Conservation (phyloP, 164 flowering plant species). For the Vitis amurensis region DNA sequence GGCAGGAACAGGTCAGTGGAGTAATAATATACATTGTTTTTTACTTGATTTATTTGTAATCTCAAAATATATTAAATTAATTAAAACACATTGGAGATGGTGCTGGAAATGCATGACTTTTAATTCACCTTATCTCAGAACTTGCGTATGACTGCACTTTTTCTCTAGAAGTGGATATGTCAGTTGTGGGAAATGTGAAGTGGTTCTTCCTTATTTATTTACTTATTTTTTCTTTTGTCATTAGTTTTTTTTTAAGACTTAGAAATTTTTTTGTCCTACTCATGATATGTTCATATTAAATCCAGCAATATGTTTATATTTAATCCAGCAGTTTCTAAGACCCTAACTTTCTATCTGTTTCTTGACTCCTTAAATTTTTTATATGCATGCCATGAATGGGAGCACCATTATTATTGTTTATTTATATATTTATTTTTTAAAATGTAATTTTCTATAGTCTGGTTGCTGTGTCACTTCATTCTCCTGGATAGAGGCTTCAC, state of each 20-base stretch:
- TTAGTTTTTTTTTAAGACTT: no score
- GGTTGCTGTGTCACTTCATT: no score
- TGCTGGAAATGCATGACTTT: background rate
- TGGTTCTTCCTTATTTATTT: background rate
- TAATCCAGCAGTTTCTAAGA: background rate
- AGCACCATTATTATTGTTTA: no score
- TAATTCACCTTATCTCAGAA: background rate
- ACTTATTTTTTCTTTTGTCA: no score
- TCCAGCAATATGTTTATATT: background rate
- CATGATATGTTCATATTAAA: background rate
- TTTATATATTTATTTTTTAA: no score
- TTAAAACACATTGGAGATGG: background rate
- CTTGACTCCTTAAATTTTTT: background rate
- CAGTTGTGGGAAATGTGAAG: background rate
- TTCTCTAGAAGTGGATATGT: background rate
- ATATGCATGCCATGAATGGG: background rate
- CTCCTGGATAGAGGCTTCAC: no score
- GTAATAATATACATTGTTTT: conserved; percentile 1
- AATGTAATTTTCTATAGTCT: no score
- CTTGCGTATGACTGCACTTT: background rate
- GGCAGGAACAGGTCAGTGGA: conserved; percentile 85
- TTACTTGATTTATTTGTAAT: background rate
- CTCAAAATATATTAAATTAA: background rate
- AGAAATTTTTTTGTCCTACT: no score
- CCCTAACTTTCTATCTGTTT: background rate